These are phyloP conservation scores for Boletus reticuloceps DNA, from an alignment of 768 basidiomycete species.

Conservation along the genomic window DNA sequence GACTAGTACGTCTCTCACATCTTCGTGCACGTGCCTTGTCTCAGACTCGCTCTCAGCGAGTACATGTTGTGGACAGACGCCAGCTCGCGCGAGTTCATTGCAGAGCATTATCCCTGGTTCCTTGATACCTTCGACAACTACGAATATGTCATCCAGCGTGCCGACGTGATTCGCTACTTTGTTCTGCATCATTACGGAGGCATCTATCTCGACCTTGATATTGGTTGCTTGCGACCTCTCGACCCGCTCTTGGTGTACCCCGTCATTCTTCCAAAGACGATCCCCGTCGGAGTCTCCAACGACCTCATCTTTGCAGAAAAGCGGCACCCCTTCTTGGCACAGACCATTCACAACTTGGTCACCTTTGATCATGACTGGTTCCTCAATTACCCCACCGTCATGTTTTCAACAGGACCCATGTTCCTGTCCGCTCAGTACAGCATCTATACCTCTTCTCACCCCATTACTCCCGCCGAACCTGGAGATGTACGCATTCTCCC, in stretches of 20 bases:
- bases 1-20: slow-evolving; percentile 75
- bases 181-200: slow-evolving; percentile 95
- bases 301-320: slow-evolving; percentile 93
- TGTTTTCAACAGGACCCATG: slow-evolving; percentile 99
- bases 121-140: slow-evolving; percentile 92
- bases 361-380: slow-evolving; percentile 93
- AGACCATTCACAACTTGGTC: slow-evolving; percentile 88
- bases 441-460: slow-evolving; percentile 71
- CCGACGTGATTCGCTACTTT: slow-evolving; percentile 98
- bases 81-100: slow-evolving; percentile 85
- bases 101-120: slow-evolving; percentile 86
- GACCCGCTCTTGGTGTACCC: slow-evolving; percentile 85
- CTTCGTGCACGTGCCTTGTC: slow-evolving; percentile 9
- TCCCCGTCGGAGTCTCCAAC: slow-evolving; percentile 96
- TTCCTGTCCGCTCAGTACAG: slow-evolving; percentile 95
- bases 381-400: slow-evolving; percentile 98
- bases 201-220: slow-evolving; percentile 94
- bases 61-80: slow-evolving; percentile 99
- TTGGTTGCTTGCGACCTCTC: slow-evolving; percentile 84
- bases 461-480: slow-evolving; percentile 49
- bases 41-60: slow-evolving; percentile 51
- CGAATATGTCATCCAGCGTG: slow-evolving; percentile 88
- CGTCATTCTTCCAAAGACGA: slow-evolving; percentile 91
- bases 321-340: slow-evolving; percentile 83
- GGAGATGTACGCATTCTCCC: slow-evolving; percentile 86